Conservation (phyloP, 345 rosid genomes). For the Sonneratia caseolaris region DNA sequence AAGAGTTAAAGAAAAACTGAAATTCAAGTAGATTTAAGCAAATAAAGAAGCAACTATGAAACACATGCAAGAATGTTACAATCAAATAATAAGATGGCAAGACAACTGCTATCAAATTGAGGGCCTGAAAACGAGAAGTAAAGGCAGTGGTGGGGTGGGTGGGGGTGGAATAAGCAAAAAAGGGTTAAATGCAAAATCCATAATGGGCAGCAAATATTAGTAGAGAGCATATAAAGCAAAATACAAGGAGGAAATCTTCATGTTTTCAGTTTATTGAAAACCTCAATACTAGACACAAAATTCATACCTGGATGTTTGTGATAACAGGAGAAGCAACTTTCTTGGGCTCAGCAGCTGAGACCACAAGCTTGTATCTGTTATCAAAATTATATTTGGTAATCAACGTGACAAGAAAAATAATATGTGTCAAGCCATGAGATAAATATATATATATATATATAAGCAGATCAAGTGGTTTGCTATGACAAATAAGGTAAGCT, state of each 20-base stretch:
- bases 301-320: slow-evolving; percentile 75
- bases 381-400: neutral
- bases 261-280: neutral
- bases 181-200: neutral
- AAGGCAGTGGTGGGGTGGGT: neutral
- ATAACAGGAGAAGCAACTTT: slow-evolving; percentile 69
- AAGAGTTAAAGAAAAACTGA: neutral
- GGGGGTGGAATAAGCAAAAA: neutral
- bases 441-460: too few relatives aligned
- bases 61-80: neutral
- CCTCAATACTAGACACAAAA: slow-evolving; percentile 2
- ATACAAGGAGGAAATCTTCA: neutral
- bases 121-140: neutral
- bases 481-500: neutral
- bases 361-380: slow-evolving; percentile 66
- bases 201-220: neutral
- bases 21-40: neutral
- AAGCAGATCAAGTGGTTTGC: neutral
- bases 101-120: neutral
- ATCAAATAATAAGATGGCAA: neutral
- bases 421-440: neutral
- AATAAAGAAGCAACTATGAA: neutral
- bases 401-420: neutral
- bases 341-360: slow-evolving; percentile 71
- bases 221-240: neutral